Base-by-base conservation (phyloP, 2,329 filamentous ascomycete genomes). In the Paramyrothecium sp. region DNA sequence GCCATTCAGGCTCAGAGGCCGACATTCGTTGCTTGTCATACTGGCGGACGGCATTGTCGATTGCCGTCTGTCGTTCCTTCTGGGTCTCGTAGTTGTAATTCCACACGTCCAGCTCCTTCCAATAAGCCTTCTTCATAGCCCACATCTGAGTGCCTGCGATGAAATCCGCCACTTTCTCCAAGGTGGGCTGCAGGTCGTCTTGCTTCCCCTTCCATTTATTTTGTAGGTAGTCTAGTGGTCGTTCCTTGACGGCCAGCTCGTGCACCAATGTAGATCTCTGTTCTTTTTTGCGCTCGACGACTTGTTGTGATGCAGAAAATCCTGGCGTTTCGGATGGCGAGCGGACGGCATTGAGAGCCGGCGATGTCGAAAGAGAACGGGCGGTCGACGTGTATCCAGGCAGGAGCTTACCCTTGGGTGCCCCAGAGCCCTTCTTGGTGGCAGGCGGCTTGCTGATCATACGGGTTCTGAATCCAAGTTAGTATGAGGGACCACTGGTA, bases 51-150 rank as follows among this genome's bases (percentile, higher is more conserved):
- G 86, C 85, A 62, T 86, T 81, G 71, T 89, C 78, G 67, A 88
- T 81, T 60, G 83, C 80, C 64, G 79, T 73, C 67, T 91, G 77
- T 30, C 86, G 81, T 59, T 85, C 79, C 33, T 81, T 78, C 19
- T 78, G 71, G 41, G 69, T 75, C 49, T 76, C 74, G 65, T 88
- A 89, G 26, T 81, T 73, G 67, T 86, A 87, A 57, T 78, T 81
- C 79, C 82, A 89, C 21, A 87, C 82, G 62, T 89, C 85, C 16
- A 89, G 76, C 61, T 89, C 86, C 69, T 81, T 87, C 80, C 81
- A 89, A 60, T 79, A 83, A 22, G 76, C 72, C 71, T 83, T 85
- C 59, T 81, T 79, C 63, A 88, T 71, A 34, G 75, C 71, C 78
- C 82, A 89, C 61, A 78, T 84, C 59, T 82, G 77, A 4, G 73